A percentile compares a stretch with the other conserved stretches of the same genome.
These are phyloP conservation scores for Rhododendron kiyosumense DNA, from an alignment of 148 eudicot species.

Conservation along the genomic window DNA sequence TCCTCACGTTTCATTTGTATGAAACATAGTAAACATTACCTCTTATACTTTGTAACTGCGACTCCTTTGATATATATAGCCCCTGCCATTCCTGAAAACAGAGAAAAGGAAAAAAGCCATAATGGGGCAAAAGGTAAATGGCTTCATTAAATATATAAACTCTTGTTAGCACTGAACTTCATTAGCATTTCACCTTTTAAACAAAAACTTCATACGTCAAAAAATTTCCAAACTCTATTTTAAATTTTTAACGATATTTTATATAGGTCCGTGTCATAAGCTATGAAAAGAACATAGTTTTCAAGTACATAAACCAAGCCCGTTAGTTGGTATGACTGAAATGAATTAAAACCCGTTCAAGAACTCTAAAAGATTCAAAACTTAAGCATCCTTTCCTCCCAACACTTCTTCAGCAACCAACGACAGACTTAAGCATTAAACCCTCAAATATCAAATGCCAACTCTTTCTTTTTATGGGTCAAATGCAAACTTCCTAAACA, in stretches of 20 bases:
- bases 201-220: neutral
- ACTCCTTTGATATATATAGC: slow-evolving; percentile 94
- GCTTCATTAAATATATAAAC: neutral
- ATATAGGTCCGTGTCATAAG: neutral
- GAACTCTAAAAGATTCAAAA: neutral
- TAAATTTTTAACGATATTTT: neutral
- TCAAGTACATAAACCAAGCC: neutral
- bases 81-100: slow-evolving; percentile 81
- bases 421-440: neutral
- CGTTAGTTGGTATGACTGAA: neutral
- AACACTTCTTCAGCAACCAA: neutral
- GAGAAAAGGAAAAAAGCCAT: neutral
- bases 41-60: slow-evolving; percentile 81
- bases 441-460: neutral
- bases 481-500: neutral
- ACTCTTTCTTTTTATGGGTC: neutral
- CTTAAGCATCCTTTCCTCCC: neutral
- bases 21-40: slow-evolving; percentile 30
- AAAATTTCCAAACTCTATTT: neutral
- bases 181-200: neutral
- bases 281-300: neutral
- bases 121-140: neutral
- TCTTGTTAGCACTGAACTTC: neutral
- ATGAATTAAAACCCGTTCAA: neutral
- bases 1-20: neutral